Evolutionary conservation across 2,329 filamentous ascomycete genomes (phyloP).

Genomic region (Hypomyces rosellus): DNA sequence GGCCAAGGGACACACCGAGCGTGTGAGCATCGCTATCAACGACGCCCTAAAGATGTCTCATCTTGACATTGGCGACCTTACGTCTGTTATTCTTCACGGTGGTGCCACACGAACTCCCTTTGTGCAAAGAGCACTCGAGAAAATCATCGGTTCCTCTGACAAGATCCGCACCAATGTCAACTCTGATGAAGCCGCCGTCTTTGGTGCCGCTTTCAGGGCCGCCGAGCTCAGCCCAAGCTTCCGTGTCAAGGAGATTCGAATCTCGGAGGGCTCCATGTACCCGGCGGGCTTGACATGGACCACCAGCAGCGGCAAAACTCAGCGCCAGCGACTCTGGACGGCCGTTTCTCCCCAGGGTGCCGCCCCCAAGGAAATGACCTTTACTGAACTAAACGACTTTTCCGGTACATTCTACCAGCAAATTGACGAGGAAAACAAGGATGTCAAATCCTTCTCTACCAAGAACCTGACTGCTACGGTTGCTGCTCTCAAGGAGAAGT

Average conservation of each 20-base stretch:
- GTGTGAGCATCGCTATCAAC: conserved; percentile 63
- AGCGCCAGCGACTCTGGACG: conserved; percentile 78
- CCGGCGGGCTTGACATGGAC: conserved; percentile 70
- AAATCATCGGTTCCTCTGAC: conserved; percentile 60
- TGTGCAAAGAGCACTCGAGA: conserved; percentile 83
- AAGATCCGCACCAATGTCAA: conserved; percentile 81
- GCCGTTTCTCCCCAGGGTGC: conserved; percentile 67
- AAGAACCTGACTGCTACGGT: conserved; percentile 82
- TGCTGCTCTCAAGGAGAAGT: conserved; percentile 68
- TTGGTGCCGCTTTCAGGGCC: conserved; percentile 91
- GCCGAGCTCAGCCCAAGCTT: conserved; percentile 91
- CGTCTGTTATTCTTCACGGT: conserved; percentile 89
- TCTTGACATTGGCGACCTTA: conserved; percentile 67
- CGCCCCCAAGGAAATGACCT: conserved; percentile 74
- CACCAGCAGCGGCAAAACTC: conserved; percentile 59
- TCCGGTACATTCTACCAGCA: conserved; percentile 73
- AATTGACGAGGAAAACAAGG: conserved; percentile 50
- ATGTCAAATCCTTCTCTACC: conserved; percentile 62
- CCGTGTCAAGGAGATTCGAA: conserved; percentile 92
- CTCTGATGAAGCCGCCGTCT: conserved; percentile 91
- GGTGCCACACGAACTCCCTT: conserved; percentile 88
- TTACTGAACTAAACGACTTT: conserved; percentile 79
- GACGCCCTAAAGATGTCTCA: conserved; percentile 69
- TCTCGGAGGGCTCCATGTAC: conserved; percentile 71
- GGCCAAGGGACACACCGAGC: conserved; percentile 58